phyloP scores from a whole-genome alignment of 352 stramenopile species.

The Phytophthora ramorum region DNA sequence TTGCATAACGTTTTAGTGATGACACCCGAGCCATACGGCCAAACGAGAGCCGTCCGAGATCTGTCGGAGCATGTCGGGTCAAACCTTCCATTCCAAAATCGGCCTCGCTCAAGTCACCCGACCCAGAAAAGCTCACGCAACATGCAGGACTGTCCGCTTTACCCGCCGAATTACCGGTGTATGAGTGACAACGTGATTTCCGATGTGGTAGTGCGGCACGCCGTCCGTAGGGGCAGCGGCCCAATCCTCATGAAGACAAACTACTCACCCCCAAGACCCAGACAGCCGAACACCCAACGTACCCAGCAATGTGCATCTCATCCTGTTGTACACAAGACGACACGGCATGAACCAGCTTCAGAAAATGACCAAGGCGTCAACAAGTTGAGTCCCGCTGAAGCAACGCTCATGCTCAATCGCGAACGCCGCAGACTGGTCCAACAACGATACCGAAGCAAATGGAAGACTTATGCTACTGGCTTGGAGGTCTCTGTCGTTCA shows the following conservation, averaged over 20 bases:
- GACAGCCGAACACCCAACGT: background rate
- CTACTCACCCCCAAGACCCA: background rate
- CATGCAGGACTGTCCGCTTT: constrained; percentile 1
- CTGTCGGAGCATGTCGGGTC: background rate
- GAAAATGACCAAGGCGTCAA: background rate
- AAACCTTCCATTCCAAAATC: background rate
- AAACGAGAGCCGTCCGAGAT: background rate
- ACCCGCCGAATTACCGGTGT: background rate
- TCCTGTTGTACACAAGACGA: background rate
- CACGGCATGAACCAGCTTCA: background rate
- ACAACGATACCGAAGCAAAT: constrained; percentile 15
- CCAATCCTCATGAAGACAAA: background rate
- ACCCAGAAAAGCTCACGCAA: background rate
- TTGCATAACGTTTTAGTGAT: background rate
- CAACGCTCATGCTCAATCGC: background rate
- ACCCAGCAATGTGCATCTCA: background rate
- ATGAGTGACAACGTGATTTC: constrained; percentile 7
- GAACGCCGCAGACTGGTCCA: constrained; percentile 5
- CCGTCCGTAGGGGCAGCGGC: background rate
- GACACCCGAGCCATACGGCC: background rate
- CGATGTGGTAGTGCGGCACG: background rate
- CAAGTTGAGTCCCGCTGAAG: background rate
- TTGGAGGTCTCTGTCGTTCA: background rate
- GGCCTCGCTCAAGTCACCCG: background rate
- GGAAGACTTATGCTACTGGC: background rate